Base-by-base conservation (phyloP, 1,139 yeast genomes). In the Yamadazyma kanchanaburiensis region DNA sequence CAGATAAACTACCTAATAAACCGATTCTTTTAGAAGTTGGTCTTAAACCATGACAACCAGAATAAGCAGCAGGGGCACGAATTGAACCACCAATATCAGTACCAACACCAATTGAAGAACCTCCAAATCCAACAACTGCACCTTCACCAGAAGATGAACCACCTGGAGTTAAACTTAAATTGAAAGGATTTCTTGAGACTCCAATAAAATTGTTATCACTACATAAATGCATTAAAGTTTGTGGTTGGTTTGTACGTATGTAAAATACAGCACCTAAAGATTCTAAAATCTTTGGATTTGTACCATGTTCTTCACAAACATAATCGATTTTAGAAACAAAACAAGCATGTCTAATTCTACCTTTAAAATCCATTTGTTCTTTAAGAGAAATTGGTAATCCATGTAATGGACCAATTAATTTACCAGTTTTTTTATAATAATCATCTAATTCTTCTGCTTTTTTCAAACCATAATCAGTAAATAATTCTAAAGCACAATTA, bases 111-210 rank as follows among this genome's bases (percentile, higher is more conserved):
- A 81, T 40, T 2, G 75, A 65, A 18, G 85, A 74, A 8, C 80
- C 87, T 27, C 77, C 80, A 55, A 78, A 73, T 1, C 73, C 76
- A 26, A 78, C 75, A 42, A 78, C 53, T 0, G 88, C 74, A 42
- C 89, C 88, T 53, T 82, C 91, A 43, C 94, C 94, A 20, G 85
- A 79, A 2, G 87, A 79, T 0, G 87, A 79, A 8, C 94, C 94
- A 38, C 74, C 74, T 3, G 71, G 49, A 4, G 70, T 53, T 38
- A 68, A 60, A 6, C 52, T 43, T 45, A 64, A 45, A 43, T 68
- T 67, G 49, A 41, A 55, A 7, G 74, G 74, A 39, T 63, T 61
- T 37, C 53, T 53, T 12, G 66, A 43, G 13, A 49, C 43, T n/a
- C 74, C 74, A 27, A 51, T 55, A 35, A 60, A 42, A 43, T 67